These are phyloP conservation scores for Marasmius fiardii DNA, from an alignment of 1,284 basidiomycete genomes.

Conservation along the genomic window DNA sequence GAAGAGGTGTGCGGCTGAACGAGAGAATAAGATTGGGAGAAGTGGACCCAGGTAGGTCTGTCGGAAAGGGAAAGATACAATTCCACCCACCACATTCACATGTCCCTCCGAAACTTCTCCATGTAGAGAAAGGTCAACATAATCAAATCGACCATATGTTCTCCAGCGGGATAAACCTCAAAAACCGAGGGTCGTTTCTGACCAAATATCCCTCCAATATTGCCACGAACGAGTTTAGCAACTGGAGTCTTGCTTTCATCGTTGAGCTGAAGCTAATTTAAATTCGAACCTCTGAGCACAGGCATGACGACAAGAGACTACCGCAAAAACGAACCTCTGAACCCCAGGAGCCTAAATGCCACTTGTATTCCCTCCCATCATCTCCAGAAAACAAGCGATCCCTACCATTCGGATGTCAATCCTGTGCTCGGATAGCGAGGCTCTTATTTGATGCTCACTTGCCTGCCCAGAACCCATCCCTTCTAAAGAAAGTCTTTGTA, in stretches of 20 bases:
- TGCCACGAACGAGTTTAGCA: not conserved
- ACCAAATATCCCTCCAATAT: not conserved
- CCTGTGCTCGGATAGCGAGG: not conserved
- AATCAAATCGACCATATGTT: constrained; percentile 32
- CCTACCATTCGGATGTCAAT: not conserved
- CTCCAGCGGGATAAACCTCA: constrained; percentile 29
- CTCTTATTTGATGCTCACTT: not conserved
- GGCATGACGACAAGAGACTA: no score
- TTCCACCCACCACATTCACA: no score
- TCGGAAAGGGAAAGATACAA: no score
- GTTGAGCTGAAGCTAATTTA: constrained; percentile 22
- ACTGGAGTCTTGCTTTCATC: constrained; percentile 15
- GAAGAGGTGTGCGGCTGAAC: no score
- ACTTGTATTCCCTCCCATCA: not conserved
- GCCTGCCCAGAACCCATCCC: not conserved
- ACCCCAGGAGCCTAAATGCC: not conserved
- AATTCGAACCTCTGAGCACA: not conserved
- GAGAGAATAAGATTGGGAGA: no score
- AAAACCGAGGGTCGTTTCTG: constrained; percentile 14
- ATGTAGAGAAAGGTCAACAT: constrained; percentile 38
- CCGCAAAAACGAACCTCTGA: not conserved
- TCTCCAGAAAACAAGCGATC: not conserved
- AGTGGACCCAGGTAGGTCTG: no score
- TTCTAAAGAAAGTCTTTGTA: not conserved
- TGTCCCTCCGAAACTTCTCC: constrained; percentile 29